Conservation (phyloP, 2,329 filamentous ascomycete species). For the Knoxdaviesia proteae region DNA sequence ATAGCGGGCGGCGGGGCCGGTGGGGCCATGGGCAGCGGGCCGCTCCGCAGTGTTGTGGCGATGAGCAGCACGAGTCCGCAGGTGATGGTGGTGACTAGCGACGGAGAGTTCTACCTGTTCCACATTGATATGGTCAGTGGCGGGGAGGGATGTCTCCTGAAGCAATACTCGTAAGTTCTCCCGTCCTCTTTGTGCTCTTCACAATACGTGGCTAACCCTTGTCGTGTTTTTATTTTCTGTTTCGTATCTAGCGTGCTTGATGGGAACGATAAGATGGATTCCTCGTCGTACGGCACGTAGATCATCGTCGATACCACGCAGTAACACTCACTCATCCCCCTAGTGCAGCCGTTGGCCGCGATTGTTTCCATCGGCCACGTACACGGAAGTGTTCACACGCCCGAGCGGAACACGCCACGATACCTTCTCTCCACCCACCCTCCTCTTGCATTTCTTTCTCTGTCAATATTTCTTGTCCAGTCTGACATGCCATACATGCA, state of each 20-base stretch:
- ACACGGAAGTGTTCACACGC: too few species aligned
- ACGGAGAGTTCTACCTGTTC: conserved; percentile 87
- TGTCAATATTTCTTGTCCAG: too few species aligned
- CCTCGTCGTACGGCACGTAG: conserved; percentile 21
- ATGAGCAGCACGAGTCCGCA: conserved; percentile 91
- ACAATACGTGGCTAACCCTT: conserved; percentile 1
- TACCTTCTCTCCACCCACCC: too few species aligned
- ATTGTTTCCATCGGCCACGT: too few species aligned
- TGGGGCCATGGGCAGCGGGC: conserved; percentile 16
- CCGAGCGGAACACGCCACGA: too few species aligned
- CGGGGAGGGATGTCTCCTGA: conserved; percentile 76
- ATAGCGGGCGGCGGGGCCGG: conserved; percentile 7
- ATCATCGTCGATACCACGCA: too few species aligned
- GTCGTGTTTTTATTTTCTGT: neutral
- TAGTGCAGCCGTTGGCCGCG: too few species aligned
- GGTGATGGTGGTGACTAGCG: conserved; percentile 94
- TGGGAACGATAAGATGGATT: conserved; percentile 31
- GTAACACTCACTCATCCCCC: too few species aligned
- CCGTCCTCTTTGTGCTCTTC: neutral
- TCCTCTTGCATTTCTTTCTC: too few species aligned
- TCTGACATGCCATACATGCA: too few species aligned
- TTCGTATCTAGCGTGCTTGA: conserved; percentile 24
- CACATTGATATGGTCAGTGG: conserved; percentile 88
- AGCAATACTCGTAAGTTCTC: conserved; percentile 38
- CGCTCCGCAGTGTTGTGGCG: conserved; percentile 78